phyloP scores from a whole-genome alignment of 2,329 filamentous ascomycete genomes.

The Pseudogymnoascus sp. region DNA sequence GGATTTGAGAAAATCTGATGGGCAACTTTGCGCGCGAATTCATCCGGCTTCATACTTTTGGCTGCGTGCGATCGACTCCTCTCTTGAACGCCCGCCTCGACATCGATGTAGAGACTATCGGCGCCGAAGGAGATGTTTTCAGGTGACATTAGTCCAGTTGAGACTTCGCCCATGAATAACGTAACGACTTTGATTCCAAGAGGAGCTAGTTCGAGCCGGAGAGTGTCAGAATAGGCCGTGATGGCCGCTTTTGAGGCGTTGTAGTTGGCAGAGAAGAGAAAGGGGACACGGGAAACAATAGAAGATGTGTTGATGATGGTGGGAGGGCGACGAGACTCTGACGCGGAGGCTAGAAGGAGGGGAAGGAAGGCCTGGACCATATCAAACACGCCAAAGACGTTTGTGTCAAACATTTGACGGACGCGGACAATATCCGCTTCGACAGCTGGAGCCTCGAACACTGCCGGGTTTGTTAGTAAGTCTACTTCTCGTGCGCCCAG shows the following conservation, averaged over 20 bases:
- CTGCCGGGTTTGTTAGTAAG: constrained; percentile 8
- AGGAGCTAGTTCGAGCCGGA: constrained; percentile 33
- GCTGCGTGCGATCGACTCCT: constrained; percentile 5
- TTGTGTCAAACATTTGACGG: constrained; percentile 29
- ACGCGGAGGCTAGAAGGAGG: constrained; percentile 30
- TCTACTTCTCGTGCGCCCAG: not conserved
- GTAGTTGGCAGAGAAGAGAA: constrained; percentile 33
- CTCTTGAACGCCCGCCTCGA: not conserved
- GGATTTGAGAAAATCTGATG: constrained; percentile 12
- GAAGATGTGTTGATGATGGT: constrained; percentile 36
- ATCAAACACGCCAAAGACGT: constrained; percentile 32
- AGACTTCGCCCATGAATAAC: constrained; percentile 13
- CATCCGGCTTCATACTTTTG: constrained; percentile 15
- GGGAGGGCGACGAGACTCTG: constrained; percentile 25
- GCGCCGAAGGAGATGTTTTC: not conserved
- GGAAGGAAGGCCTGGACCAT: constrained; percentile 33
- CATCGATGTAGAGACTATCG: not conserved
- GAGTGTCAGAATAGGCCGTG: constrained; percentile 30
- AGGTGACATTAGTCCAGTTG: constrained; percentile 9
- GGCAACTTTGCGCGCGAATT: constrained; percentile 19
- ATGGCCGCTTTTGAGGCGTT: constrained; percentile 38
- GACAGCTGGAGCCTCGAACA: constrained; percentile 13
- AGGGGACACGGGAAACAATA: constrained; percentile 24
- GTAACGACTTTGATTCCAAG: constrained; percentile 16
- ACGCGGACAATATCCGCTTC: constrained; percentile 12